Percentiles rank a stretch among this genome's conserved stretches.
phyloP scores from a whole-genome alignment of 257 asterid species.

The Apocynum venetum region DNA sequence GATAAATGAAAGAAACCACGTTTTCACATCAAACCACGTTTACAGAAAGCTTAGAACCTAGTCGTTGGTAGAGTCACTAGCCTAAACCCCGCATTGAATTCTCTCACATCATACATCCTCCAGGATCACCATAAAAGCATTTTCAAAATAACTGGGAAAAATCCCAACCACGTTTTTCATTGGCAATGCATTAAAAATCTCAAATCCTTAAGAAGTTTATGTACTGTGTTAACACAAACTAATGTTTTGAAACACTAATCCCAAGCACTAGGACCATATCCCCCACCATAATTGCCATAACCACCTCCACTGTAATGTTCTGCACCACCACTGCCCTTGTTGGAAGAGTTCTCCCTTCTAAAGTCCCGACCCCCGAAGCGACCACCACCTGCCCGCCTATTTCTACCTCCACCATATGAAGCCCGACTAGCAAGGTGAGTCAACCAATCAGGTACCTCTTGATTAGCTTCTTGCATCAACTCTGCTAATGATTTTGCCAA shows the following conservation, averaged over 20 bases:
- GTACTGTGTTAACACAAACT: slow-evolving; percentile 11
- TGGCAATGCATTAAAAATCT: slow-evolving; percentile 13
- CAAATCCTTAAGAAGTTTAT: slow-evolving; percentile 13
- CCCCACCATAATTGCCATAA: slow-evolving; percentile 26
- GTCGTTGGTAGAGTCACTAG: slow-evolving; percentile 3
- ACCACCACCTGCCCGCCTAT: slow-evolving; percentile 62
- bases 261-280: slow-evolving; percentile 32
- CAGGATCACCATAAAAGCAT: slow-evolving; percentile 6
- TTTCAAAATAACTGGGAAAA: slow-evolving; percentile 12
- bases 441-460: slow-evolving; percentile 90
- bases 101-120: not conserved
- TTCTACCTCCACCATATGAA: slow-evolving; percentile 53
- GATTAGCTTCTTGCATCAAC: slow-evolving; percentile 79
- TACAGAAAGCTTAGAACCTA: slow-evolving; percentile 3
- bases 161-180: slow-evolving; percentile 14
- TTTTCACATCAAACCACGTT: too few species aligned
- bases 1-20: not conserved
- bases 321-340: slow-evolving; percentile 40
- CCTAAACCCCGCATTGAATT: slow-evolving; percentile 2
- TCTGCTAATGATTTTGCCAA: slow-evolving; percentile 65
- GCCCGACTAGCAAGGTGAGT: slow-evolving; percentile 57
- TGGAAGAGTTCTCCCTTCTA: slow-evolving; percentile 53
- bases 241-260: slow-evolving; percentile 14
- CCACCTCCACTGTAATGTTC: slow-evolving; percentile 40
- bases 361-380: slow-evolving; percentile 81